Evolutionary conservation across 768 basidiomycete species (phyloP).

Genomic region (Trametes gibbosa): DNA sequence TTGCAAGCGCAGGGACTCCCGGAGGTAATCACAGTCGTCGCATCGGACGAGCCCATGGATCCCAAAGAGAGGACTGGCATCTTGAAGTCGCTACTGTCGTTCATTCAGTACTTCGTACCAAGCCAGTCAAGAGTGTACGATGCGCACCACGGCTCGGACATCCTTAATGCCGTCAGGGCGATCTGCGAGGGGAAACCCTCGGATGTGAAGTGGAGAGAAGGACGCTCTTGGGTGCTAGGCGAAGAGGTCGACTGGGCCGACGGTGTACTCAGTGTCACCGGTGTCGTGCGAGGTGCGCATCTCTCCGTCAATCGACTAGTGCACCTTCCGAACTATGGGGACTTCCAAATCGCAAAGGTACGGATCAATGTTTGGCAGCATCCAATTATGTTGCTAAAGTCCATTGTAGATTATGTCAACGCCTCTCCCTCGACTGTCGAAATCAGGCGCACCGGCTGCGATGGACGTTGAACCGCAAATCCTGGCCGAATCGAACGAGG

Average conservation of each 20-base stretch:
- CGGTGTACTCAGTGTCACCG: conserved; percentile 71
- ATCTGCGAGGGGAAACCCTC: conserved; percentile 83
- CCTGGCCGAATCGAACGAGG: conserved; percentile 61
- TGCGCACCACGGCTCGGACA: conserved; percentile 59
- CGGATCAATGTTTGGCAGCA: conserved; percentile 17
- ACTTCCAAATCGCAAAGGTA: conserved; percentile 83
- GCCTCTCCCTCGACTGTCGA: conserved; percentile 42
- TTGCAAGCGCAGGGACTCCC: conserved; percentile 91
- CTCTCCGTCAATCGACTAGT: conserved; percentile 83
- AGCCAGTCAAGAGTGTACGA: conserved; percentile 75
- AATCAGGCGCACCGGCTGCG: conserved; percentile 31
- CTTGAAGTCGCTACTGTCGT: conserved; percentile 87
- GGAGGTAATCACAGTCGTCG: conserved; percentile 71
- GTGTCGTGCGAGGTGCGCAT: conserved; percentile 75
- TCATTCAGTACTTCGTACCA: conserved; percentile 94
- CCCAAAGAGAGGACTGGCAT: conserved; percentile 63
- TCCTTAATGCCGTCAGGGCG: conserved; percentile 68
- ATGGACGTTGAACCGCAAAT: conserved; percentile 72
- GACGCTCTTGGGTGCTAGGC: conserved; percentile 72
- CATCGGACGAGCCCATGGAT: conserved; percentile 49
- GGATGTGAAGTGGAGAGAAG: conserved; percentile 80
- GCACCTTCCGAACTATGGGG: conserved; percentile 85
- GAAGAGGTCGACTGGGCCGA: conserved; percentile 64
- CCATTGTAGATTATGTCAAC: conserved; percentile 67
- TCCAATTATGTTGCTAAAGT: background rate